Conservation (phyloP, 129 eudicot genomes). For the Arctium lappa region DNA sequence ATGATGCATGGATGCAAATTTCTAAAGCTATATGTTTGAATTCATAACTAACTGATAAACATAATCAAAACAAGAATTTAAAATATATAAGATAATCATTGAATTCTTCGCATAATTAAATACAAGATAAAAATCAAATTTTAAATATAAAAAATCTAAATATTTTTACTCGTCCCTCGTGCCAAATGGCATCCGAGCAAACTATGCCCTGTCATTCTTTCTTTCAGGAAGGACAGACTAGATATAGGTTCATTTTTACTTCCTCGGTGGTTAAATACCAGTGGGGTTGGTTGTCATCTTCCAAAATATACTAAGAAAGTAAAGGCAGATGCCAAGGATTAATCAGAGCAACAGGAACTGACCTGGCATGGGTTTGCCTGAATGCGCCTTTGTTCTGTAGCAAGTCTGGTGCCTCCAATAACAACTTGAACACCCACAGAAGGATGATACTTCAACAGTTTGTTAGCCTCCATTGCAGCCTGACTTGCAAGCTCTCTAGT, state of each 20-base stretch:
- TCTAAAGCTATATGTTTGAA: too few relatives aligned
- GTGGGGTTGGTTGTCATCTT: not conserved
- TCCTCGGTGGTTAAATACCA: not conserved
- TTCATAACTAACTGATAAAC: too few relatives aligned
- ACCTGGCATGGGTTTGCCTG: constrained; percentile 98
- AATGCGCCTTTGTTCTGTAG: constrained; percentile 84
- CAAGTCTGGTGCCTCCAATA: constrained; percentile 91
- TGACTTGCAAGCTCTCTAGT: constrained; percentile 97
- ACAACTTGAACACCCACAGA: constrained; percentile 98
- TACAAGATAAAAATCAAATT: too few relatives aligned
- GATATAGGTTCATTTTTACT: not conserved
- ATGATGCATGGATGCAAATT: too few relatives aligned
- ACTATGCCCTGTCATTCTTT: not conserved
- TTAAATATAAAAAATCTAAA: too few relatives aligned
- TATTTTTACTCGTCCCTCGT: not conserved
- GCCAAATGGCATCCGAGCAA: not conserved
- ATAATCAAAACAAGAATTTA: too few relatives aligned
- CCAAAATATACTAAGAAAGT: not conserved
- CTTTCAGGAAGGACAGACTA: not conserved
- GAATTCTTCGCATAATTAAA: too few relatives aligned
- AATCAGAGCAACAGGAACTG: constrained; percentile 10
- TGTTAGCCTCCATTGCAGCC: constrained; percentile 94
- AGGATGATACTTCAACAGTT: constrained; percentile 76
- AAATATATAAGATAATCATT: too few relatives aligned
- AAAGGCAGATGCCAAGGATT: not conserved